Evolutionary conservation across 2,329 filamentous ascomycete genomes (phyloP).

Genomic region (Pseudocercospora macadamiae): DNA sequence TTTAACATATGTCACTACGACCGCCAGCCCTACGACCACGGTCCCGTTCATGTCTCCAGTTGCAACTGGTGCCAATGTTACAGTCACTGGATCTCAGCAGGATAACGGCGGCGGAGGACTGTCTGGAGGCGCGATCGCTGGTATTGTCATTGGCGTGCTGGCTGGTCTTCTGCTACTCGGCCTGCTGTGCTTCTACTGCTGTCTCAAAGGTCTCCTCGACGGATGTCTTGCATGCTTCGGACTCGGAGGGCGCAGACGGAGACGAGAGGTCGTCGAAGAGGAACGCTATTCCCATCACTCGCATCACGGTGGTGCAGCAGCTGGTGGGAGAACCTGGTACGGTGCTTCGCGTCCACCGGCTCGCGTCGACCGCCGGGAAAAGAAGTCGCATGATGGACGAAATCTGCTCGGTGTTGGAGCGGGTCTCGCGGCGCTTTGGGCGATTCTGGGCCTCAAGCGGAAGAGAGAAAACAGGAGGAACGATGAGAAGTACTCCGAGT

Average conservation of each 20-base stretch:
- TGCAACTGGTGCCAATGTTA: conserved; percentile 55
- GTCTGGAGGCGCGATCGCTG: conserved; percentile 74
- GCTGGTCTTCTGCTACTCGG: conserved; percentile 68
- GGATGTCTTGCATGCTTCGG: conserved; percentile 64
- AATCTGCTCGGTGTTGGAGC: conserved; percentile 44
- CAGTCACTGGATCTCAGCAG: conserved; percentile 39
- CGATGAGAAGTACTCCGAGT: conserved; percentile 47
- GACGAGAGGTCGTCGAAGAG: conserved; percentile 62
- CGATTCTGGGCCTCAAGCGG: conserved; percentile 50
- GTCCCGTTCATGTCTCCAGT: conserved; percentile 56
- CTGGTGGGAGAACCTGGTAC: conserved; percentile 53
- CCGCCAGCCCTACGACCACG: conserved; percentile 50
- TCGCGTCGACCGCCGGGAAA: conserved; percentile 42
- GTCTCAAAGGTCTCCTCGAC: conserved; percentile 57
- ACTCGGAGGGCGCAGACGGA: conserved; percentile 52
- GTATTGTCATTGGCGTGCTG: conserved; percentile 76
- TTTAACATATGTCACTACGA: conserved; percentile 56
- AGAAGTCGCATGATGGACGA: conserved; percentile 37
- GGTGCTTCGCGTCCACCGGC: conserved; percentile 40
- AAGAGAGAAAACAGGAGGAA: conserved; percentile 40
- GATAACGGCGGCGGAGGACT: conserved; percentile 48
- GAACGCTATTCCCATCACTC: conserved; percentile 61
- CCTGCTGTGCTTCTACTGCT: conserved; percentile 75
- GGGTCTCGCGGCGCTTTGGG: conserved; percentile 48
- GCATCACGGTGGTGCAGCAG: conserved; percentile 47